Percentiles rank a stretch among this genome's conserved stretches.
Evolutionary conservation across 805 yeast species (phyloP).

Genomic region (Starmerella gropengiesseri): DNA sequence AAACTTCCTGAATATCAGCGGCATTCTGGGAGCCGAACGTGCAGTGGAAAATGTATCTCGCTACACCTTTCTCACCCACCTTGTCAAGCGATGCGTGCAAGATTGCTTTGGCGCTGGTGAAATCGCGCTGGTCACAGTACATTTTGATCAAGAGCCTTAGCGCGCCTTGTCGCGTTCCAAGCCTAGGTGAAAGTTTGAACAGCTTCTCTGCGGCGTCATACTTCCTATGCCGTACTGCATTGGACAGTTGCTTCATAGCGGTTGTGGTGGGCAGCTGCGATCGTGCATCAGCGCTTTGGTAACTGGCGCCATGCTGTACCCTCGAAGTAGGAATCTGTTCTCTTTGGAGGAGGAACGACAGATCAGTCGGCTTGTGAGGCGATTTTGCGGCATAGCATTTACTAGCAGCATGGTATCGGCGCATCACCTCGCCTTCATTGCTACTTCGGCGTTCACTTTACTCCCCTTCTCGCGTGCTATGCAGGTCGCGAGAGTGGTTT

Average conservation of each 20-base stretch:
- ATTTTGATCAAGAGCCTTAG: conserved; percentile 14
- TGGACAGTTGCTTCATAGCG: conserved; percentile 9
- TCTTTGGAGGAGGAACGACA: conserved; percentile 4
- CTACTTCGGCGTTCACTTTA: neutral
- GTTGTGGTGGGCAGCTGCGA: neutral
- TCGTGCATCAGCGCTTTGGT: neutral
- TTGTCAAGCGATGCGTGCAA: conserved; percentile 11
- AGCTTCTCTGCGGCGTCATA: conserved; percentile 12
- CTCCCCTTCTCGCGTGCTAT: too few species aligned
- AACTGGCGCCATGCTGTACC: neutral
- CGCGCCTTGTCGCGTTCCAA: conserved; percentile 15
- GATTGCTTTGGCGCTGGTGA: conserved; percentile 20
- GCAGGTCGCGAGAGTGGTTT: too few species aligned
- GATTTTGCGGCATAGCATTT: neutral
- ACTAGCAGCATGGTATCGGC: neutral
- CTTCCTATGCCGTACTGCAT: conserved; percentile 5
- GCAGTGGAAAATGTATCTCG: conserved; percentile 13
- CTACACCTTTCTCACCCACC: conserved; percentile 11
- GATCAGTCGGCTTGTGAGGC: conserved; percentile 5
- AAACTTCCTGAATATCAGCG: conserved; percentile 13
- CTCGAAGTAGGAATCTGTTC: neutral
- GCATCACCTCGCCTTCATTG: conserved; percentile 5
- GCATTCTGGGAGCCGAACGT: conserved; percentile 17
- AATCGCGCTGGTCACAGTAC: conserved; percentile 20
- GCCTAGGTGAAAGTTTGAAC: conserved; percentile 11